Evolutionary conservation across 371 early-diverging fungal species (phyloP).

Genomic region (Apophysomyces sp.): DNA sequence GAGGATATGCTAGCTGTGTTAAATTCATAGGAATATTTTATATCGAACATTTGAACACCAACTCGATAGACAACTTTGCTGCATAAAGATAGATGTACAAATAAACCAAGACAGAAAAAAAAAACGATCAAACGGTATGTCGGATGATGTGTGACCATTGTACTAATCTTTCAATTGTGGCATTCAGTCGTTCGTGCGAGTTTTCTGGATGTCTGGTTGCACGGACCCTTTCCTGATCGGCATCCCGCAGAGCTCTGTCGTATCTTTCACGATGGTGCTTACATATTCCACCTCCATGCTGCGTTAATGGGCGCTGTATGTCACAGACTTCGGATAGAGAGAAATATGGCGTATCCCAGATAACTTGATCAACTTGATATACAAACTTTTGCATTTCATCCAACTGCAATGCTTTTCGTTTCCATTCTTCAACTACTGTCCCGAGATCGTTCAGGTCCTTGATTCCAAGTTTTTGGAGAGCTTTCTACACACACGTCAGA

Average conservation of each 20-base stretch:
- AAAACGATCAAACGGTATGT: neutral
- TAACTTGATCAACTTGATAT: constrained; percentile 7
- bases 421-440: constrained; percentile 4
- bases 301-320: neutral
- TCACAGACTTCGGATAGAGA: constrained; percentile 10
- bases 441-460: neutral
- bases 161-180: constrained; percentile 12
- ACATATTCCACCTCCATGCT: neutral
- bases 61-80: too few species aligned
- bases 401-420: constrained; percentile 4
- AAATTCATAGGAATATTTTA: neutral
- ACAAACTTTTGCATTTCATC: constrained; percentile 8
- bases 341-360: constrained; percentile 12
- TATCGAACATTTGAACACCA: neutral
- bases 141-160: constrained; percentile 15
- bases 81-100: neutral
- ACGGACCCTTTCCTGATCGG: constrained; percentile 6
- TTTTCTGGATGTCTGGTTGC: neutral
- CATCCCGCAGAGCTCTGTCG: constrained; percentile 11
- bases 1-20: constrained; percentile 67
- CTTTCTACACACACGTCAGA: neutral
- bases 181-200: constrained; percentile 16
- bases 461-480: neutral
- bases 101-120: neutral
- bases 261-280: constrained; percentile 7